These are phyloP conservation scores for Cymbidium sinense DNA, from an alignment of 106 monocot species.

Conservation along the genomic window DNA sequence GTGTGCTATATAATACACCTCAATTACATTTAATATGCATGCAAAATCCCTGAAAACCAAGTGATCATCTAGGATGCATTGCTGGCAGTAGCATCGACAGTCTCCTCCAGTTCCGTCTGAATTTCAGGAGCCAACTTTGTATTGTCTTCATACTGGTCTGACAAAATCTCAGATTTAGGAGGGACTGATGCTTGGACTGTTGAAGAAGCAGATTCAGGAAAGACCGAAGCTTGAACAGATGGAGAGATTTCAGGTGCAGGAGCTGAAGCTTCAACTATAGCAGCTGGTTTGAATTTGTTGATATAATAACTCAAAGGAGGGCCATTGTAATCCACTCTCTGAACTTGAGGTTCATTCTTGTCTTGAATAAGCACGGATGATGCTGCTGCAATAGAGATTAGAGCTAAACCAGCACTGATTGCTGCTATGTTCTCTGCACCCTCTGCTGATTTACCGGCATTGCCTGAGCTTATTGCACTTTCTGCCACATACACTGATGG, in stretches of 20 bases:
- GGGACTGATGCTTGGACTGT: too few relatives aligned
- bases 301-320: constrained; percentile 94
- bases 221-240: constrained; percentile 16
- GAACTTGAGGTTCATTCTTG: constrained; percentile 45
- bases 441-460: constrained; percentile 68
- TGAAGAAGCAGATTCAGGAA: constrained; percentile 19
- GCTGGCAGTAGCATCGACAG: neutral
- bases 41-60: neutral
- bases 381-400: constrained; percentile 62
- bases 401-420: constrained; percentile 49
- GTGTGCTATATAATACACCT: neutral
- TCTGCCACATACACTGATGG: constrained; percentile 82
- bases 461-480: constrained; percentile 81
- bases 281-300: constrained; percentile 74
- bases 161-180: neutral
- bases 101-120: neutral
- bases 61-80: neutral
- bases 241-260: constrained; percentile 29
- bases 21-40: neutral
- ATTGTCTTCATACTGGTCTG: constrained; percentile 9
- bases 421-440: constrained; percentile 69
- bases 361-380: constrained; percentile 71
- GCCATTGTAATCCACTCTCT: constrained; percentile 45
- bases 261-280: constrained; percentile 26
- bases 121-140: neutral